phyloP scores from a whole-genome alignment of 345 rosid species.

The Viola odorata region DNA sequence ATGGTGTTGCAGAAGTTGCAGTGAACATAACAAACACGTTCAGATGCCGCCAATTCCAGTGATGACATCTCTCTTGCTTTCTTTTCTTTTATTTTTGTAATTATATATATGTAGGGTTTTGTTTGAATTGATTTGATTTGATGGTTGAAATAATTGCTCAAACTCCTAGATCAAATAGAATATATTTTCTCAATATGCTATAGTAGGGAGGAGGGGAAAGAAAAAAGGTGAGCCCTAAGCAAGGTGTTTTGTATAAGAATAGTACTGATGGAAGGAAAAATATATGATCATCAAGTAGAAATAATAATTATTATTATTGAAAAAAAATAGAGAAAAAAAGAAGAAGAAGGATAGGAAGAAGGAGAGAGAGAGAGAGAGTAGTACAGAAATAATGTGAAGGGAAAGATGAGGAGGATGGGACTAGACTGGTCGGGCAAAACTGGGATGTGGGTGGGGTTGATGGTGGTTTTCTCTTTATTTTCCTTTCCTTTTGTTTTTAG shows the following conservation, averaged over 20 bases:
- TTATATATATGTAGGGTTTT: no score
- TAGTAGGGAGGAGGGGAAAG: neutral
- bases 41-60: slow-evolving; percentile 62
- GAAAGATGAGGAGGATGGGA: slow-evolving; percentile 24
- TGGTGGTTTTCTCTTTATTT: neutral
- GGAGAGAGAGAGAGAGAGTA: slow-evolving; percentile 8
- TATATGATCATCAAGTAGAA: slow-evolving; percentile 7
- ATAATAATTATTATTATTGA: neutral
- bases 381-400: slow-evolving; percentile 13
- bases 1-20: slow-evolving; percentile 99
- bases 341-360: slow-evolving; percentile 19
- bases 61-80: slow-evolving; percentile 24
- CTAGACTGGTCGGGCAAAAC: slow-evolving; percentile 27
- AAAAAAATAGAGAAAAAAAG: neutral
- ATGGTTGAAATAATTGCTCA: neutral
- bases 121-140: neutral
- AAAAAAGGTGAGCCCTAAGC: slow-evolving; percentile 11
- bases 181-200: neutral
- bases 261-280: slow-evolving; percentile 1
- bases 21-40: slow-evolving; percentile 87
- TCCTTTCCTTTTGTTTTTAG: neutral
- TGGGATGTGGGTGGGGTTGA: slow-evolving; percentile 3
- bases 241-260: slow-evolving; percentile 2
- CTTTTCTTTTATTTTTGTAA: no score
- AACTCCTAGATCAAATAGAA: slow-evolving; percentile 2